Evolutionary conservation across 2,329 filamentous ascomycete species (phyloP), one percentile per base, ranked within the genome.

Genomic region (Fusarium aywerte): DNA sequence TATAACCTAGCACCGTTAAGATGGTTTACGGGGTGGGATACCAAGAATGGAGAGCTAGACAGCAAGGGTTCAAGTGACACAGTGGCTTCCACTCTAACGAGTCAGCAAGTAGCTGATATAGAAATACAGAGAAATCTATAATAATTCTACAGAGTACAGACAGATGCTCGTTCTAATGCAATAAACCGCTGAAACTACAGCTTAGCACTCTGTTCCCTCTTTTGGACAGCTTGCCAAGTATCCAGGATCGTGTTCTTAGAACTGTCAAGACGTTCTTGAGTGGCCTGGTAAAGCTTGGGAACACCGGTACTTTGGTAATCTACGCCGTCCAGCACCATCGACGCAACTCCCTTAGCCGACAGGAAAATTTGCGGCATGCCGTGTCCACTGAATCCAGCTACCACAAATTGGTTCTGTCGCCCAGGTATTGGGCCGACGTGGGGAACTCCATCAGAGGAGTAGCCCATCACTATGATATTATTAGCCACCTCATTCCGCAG

Each of bases 281-380:
- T 42, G 1, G 53, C 35, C 48, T 56, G 7, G 18, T 42, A 56
- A 0, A 53, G 2, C 3, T 2, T 33, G 0, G 53, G 53, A n/a
- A 56, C 40, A 1, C 47, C 53, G 8, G 45, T 35, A 4, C 23
- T 21, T n/a, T 56, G 16, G 8, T 56, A 56, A 8, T 29, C 27
- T 21, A 23, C 6, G 8, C 11, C 29, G 4, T 35, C 47, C 7
- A 56, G 11, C 0, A 35, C 36, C 47, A 56, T 56, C 0, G 36
- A 56, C 0, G 53, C 53, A 11, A 56, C 29, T 16, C 57, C 59
- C 12, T 56, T 56, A 1, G 59, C 59, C 1, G 49, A 42, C 1
- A 63, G 33, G 15, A 62, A 62, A 4, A 56, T 80, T 27, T 81
- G 68, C 0, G 82, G 78, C 83, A 86, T 86, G 1, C 84, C 84